Base-by-base conservation (phyloP, 176 grass and related monocot species). In the Oryza longistaminata region DNA sequence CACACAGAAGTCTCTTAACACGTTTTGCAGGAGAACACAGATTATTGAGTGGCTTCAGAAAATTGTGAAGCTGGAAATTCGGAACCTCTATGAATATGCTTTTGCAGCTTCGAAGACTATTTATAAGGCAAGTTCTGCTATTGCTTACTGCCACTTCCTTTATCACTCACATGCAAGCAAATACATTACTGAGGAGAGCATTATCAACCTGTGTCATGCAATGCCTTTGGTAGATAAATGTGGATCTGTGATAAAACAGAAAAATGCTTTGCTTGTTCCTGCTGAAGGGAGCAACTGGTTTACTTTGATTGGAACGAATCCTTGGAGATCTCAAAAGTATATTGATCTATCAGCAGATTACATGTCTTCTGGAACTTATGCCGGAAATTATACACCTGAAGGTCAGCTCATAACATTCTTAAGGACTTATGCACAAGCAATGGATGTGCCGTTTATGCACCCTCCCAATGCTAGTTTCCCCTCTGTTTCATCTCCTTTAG, bases 271-370 rank as follows among this genome's bases (percentile, higher is more conserved):
- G 75, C 60, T 96, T 9, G 87, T 96, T 85, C 94, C 94, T n/a
- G 91, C 91, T 7, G 87, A 77, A 35, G 91, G 87, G 9, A 90
- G 94, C 75, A 91, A 93, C 52, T 96, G 94, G 94, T 71, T 81
- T 15, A 16, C 39, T 24, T 85, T 96, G 85, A 69, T 96, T 71
- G 87, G 81, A 31, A 65, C 70, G 10, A 96, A 96, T 77, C 94
- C 94, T n/a, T 96, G 91, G 89, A 89, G 74, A 71, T 29, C 13
- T 11, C 64, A 81, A 7, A 78, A 79, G 6, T 93, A 91, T n/a
- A 25, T 93, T 65, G 91, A 88, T 83, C 55, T 96, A 55, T 84
- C 84, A 14, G 79, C 48, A 53, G 78, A 96, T 6, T 96, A 96
- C 37, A 82, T 43, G 43, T 80, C 71, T 43, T 25, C 68, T 13